Conservation (phyloP, 208 protist genomes). For the Plasmodiophora brassicae region DNA sequence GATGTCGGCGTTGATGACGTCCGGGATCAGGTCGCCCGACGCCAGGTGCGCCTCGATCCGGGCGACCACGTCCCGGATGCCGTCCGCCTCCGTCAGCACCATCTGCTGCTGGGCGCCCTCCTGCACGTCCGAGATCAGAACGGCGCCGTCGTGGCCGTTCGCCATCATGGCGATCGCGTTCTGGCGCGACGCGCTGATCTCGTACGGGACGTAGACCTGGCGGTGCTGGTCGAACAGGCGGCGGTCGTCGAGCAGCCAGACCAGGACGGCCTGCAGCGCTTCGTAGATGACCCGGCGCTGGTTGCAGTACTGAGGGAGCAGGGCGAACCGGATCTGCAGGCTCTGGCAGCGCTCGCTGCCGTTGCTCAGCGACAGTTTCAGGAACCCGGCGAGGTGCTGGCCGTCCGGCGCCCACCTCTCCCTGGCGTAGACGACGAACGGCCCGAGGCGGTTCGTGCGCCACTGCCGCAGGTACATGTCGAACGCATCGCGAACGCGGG, state of each 20-base stretch:
- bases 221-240: not conserved
- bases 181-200: constrained; percentile 27
- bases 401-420: not conserved
- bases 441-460: not conserved
- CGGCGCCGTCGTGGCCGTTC: not conserved
- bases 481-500: not conserved
- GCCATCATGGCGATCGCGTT: constrained; percentile 2
- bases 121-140: constrained; percentile 1
- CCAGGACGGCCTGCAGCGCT: not conserved
- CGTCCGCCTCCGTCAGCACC: not conserved
- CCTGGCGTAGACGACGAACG: not conserved
- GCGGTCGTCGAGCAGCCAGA: not conserved
- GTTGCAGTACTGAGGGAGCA: constrained; percentile 14
- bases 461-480: constrained; percentile 2
- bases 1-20: constrained; percentile 28
- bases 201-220: not conserved
- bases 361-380: not conserved
- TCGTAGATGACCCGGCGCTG: constrained; percentile 24
- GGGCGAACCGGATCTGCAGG: not conserved
- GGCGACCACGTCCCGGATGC: not conserved
- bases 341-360: not conserved
- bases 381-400: constrained; percentile 5
- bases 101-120: constrained; percentile 29
- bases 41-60: not conserved
- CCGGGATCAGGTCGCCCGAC: not conserved